phyloP scores from a whole-genome alignment of 164 flowering plant species.

The Akebia trifoliata region DNA sequence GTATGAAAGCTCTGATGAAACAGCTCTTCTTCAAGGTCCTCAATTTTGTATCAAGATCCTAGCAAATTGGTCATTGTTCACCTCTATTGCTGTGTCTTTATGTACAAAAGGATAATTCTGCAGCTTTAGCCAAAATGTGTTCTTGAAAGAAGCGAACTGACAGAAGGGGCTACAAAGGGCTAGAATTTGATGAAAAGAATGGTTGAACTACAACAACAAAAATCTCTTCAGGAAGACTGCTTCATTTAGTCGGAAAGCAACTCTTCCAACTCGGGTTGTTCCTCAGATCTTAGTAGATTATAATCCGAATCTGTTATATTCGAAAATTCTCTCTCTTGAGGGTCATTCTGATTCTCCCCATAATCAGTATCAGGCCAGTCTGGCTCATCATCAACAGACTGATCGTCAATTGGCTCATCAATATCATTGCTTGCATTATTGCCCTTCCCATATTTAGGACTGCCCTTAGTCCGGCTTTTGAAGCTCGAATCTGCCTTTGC shows the following conservation, averaged over 20 bases:
- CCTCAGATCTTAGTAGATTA: constrained; percentile 29
- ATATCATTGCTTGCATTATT: constrained; percentile 20
- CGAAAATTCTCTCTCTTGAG: constrained; percentile 15
- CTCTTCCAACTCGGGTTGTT: constrained; percentile 75
- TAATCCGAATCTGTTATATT: constrained; percentile 42
- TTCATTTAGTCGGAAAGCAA: constrained; percentile 62
- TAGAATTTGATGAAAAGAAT: constrained; percentile 22
- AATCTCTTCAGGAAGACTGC: background rate
- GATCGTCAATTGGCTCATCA: constrained; percentile 32
- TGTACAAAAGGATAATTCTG: constrained; percentile 15
- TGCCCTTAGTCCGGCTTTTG: background rate
- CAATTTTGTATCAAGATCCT: no score
- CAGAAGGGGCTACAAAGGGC: background rate
- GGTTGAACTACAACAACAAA: constrained; percentile 11
- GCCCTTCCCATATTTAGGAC: constrained; percentile 33
- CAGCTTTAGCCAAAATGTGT: constrained; percentile 1
- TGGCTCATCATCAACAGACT: constrained; percentile 42
- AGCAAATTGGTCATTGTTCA: constrained; percentile 5
- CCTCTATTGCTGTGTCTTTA: constrained; percentile 8
- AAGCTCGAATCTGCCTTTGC: constrained; percentile 23
- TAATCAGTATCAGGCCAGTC: constrained; percentile 60
- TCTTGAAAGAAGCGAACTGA: background rate
- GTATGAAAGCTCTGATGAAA: no score
- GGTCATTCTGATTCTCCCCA: constrained; percentile 43
- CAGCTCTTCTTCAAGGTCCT: no score